Base-by-base conservation (phyloP, 768 basidiomycete genomes). In the Mycena vitilis region DNA sequence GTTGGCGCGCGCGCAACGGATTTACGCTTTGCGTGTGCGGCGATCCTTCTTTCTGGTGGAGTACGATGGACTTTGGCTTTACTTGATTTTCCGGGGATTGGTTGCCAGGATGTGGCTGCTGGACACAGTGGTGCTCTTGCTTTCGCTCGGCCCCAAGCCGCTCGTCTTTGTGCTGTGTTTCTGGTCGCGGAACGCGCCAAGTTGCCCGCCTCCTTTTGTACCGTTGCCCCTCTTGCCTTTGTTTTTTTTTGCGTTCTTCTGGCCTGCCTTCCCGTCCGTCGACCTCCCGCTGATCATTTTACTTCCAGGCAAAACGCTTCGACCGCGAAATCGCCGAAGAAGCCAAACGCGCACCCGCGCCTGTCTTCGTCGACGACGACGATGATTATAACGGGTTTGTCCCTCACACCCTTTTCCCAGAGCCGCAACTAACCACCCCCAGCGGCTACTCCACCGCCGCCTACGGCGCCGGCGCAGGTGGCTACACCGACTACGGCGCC, bases 271-370 rank as follows among this genome's bases (percentile, higher is more conserved):
- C 7, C 10, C 36, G 3, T 30, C 15, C 12, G 7, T 55, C 18
- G 18, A 45, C 44, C 40, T 45, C 15, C 4, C 44, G 44, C 42
- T 49, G 11, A 45, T 22, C 8, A 23, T n/a, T 20, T 34, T 42
- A 22, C 38, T 40, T 6, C 22, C 84, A 86, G 18, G 84, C 84
- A 1, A 69, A 76, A 65, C 80, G 82, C 58, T 84, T 88, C 62
- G 87, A 88, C 74, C 79, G 79, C 44, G 87, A 88, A 49, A 85
- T 88, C 53, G 86, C 86, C 10, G 83, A 84, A 60, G 87, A 82
- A 45, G 87, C 87, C 0, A 84, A 83, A 0, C 79, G 79, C 5
- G 76, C 83, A 2, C 77, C 81, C 7, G 75, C 73, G 47, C 76
- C 78, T 0, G 81, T 81, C 36, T 83, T 84, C 70, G 77, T 79